These are phyloP conservation scores for Oldenlandia corymbosa DNA, from an alignment of 257 asterid genomes.

Conservation along the genomic window DNA sequence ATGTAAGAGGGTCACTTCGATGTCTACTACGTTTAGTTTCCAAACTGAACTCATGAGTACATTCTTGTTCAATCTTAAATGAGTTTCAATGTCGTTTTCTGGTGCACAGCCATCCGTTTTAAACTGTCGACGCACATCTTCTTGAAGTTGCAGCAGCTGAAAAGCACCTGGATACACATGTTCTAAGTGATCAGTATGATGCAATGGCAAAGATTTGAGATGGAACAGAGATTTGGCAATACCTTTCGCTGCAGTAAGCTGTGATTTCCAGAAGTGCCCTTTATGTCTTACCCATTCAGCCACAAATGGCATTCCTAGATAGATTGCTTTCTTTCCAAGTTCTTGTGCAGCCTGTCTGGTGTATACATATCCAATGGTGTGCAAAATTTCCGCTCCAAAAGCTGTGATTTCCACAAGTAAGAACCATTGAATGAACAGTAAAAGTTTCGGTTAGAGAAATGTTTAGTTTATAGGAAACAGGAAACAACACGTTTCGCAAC, in stretches of 20 bases:
- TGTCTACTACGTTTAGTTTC: conserved; percentile 85
- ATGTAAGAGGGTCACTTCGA: conserved; percentile 73
- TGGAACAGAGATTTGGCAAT: too few relatives aligned
- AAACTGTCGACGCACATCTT: conserved; percentile 57
- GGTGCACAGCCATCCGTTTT: conserved; percentile 52
- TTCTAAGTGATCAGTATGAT: not conserved
- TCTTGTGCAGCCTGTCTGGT: conserved; percentile 72
- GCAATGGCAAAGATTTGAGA: too few relatives aligned
- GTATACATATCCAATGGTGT: conserved; percentile 77
- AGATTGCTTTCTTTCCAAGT: conserved; percentile 68
- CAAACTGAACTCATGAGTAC: conserved; percentile 74
- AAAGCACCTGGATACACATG: conserved; percentile 64
- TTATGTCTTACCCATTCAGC: conserved; percentile 88
- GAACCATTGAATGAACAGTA: not conserved
- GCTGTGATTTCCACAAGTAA: conserved; percentile 31
- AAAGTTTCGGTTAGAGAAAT: too few relatives aligned
- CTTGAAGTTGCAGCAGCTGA: conserved; percentile 94
- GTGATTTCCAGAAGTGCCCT: conserved; percentile 86
- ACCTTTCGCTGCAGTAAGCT: conserved; percentile 86
- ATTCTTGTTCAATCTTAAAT: conserved; percentile 55
- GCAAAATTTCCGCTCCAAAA: conserved; percentile 69
- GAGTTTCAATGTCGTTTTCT: conserved; percentile 70
- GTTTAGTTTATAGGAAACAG: too few relatives aligned
- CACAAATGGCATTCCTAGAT: conserved; percentile 57
- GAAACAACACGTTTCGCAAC: too few relatives aligned